Percentiles rank a stretch among this genome's conserved stretches.
These are phyloP conservation scores for Coccomyxa sp. DNA, from an alignment of 139 green algal species.

Conservation along the genomic window DNA sequence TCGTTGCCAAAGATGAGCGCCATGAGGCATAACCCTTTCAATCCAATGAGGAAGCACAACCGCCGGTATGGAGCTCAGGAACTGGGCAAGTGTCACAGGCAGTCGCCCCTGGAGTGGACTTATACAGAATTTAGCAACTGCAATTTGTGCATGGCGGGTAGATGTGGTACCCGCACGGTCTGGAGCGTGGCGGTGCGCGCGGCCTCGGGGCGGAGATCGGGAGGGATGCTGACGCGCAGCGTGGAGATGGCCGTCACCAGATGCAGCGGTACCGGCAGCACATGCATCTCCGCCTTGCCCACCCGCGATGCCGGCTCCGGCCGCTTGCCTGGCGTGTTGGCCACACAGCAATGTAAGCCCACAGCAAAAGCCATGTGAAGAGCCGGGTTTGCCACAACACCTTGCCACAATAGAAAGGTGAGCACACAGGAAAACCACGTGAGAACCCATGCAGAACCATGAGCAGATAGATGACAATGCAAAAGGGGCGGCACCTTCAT, in stretches of 20 bases:
- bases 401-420: background rate
- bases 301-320: constrained; percentile 8
- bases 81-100: too few relatives aligned
- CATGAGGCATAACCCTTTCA: too few relatives aligned
- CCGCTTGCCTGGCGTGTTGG: background rate
- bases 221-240: constrained; percentile 74
- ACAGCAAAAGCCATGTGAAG: background rate
- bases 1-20: too few relatives aligned
- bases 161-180: constrained; percentile 28
- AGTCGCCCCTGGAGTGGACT: too few relatives aligned
- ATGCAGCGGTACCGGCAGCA: constrained; percentile 72
- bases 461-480: too few relatives aligned
- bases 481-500: too few relatives aligned
- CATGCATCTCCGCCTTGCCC: constrained; percentile 48
- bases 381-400: background rate
- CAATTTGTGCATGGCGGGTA: too few relatives aligned
- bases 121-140: too few relatives aligned
- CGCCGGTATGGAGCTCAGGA: too few relatives aligned
- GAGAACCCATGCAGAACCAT: background rate
- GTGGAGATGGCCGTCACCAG: constrained; percentile 58
- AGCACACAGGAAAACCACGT: background rate
- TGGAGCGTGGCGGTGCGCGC: constrained; percentile 47
- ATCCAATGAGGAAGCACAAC: too few relatives aligned
- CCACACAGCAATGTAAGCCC: background rate
- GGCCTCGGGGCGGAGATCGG: constrained; percentile 64